phyloP scores from a whole-genome alignment of 139 green algal genomes.

The Closterium sp. region DNA sequence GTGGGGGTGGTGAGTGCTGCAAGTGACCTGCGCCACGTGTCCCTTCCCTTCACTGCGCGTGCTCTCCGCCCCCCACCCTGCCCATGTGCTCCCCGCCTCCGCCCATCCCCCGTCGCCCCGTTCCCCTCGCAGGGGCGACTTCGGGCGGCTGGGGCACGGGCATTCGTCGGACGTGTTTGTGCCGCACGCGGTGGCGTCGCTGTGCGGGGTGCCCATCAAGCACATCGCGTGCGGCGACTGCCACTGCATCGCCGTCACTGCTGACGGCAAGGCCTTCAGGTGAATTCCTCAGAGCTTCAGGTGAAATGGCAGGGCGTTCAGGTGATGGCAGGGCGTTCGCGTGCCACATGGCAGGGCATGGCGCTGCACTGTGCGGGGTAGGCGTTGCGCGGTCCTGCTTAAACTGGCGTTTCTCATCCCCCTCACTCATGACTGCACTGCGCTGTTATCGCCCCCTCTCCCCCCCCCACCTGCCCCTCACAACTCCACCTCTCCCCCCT shows the following conservation, averaged over 20 bases:
- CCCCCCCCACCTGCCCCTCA: too few species aligned
- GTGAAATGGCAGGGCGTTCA: too few species aligned
- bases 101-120: not conserved
- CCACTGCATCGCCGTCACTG: constrained; percentile 74
- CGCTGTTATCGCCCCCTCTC: not conserved
- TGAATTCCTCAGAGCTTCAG: constrained; percentile 11
- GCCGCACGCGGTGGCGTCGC: constrained; percentile 33
- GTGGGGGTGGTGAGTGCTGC: not conserved
- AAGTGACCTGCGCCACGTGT: too few species aligned
- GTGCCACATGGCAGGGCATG: too few species aligned
- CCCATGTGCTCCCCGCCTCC: not conserved
- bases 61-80: too few species aligned
- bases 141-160: constrained; percentile 81
- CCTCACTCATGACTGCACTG: not conserved
- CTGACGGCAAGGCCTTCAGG: constrained; percentile 13
- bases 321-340: too few species aligned
- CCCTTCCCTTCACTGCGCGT: too few species aligned
- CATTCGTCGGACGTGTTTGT: constrained; percentile 73
- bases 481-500: too few species aligned
- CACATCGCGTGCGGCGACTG: constrained; percentile 83
- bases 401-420: not conserved
- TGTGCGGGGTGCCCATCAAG: constrained; percentile 27
- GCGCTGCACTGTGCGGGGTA: too few species aligned
- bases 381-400: too few species aligned
- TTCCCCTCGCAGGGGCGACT: constrained; percentile 67